Conservation (phyloP, 1,139 yeast genomes). For the Pneumocystis jirovecii region DNA sequence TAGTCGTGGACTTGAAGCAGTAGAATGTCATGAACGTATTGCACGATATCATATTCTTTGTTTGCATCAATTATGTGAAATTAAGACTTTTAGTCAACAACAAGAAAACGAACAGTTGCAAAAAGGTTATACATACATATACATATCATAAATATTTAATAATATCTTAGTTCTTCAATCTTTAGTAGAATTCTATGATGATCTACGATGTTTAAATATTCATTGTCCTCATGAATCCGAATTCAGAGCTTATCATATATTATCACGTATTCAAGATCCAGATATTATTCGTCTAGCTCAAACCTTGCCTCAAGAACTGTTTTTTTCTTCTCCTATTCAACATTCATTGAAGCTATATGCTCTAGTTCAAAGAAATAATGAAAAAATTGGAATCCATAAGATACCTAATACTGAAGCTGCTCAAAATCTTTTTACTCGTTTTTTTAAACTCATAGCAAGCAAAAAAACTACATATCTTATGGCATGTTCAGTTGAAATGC, state of each 20-base stretch:
- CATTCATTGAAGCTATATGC: slow-evolving; percentile 57
- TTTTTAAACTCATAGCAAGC: slow-evolving; percentile 42
- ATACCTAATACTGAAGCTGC: slow-evolving; percentile 43
- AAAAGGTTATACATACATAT: slow-evolving; percentile 31
- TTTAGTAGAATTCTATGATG: slow-evolving; percentile 71
- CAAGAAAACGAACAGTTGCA: slow-evolving; percentile 88
- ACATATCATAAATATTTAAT: not conserved
- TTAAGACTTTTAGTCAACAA: slow-evolving; percentile 69
- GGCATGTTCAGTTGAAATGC: slow-evolving; percentile 65
- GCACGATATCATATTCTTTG: slow-evolving; percentile 76
- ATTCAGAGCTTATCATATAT: slow-evolving; percentile 71
- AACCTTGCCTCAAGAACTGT: slow-evolving; percentile 44
- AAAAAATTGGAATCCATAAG: slow-evolving; percentile 39
- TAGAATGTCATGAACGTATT: slow-evolving; percentile 82
- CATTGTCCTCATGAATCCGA: slow-evolving; percentile 77
- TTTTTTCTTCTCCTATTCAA: slow-evolving; percentile 46
- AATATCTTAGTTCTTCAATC: slow-evolving; percentile 52
- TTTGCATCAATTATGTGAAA: slow-evolving; percentile 74
- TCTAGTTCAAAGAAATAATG: slow-evolving; percentile 47
- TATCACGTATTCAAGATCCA: slow-evolving; percentile 70
- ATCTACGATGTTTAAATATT: slow-evolving; percentile 57
- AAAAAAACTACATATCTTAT: slow-evolving; percentile 50
- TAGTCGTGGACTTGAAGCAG: slow-evolving; percentile 83
- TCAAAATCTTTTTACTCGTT: slow-evolving; percentile 44
- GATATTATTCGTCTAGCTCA: slow-evolving; percentile 71